Evolutionary conservation across 1,139 yeast genomes (phyloP).

Genomic region (Blastobotrys buckinghamii): DNA sequence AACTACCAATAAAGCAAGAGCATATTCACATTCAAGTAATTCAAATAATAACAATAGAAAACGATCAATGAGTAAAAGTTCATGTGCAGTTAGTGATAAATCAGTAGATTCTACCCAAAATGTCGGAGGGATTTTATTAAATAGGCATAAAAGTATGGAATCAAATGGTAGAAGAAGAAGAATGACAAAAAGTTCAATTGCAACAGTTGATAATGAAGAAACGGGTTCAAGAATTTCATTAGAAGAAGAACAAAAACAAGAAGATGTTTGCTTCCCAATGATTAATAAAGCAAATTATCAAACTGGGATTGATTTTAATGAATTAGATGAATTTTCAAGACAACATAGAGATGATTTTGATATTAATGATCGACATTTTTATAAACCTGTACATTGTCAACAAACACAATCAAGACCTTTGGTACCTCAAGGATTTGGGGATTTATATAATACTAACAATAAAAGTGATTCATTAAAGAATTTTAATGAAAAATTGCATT

Average conservation of each 20-base stretch:
- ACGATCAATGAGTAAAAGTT: constrained; percentile 18
- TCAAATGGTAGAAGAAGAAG: constrained; percentile 15
- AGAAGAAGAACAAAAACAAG: constrained; percentile 43
- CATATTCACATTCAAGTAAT: not conserved
- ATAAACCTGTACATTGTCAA: constrained; percentile 12
- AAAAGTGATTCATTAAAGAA: not conserved
- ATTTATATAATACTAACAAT: not conserved
- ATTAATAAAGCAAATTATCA: constrained; percentile 47
- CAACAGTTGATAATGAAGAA: constrained; percentile 17
- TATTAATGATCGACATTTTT: constrained; percentile 8
- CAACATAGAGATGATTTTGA: constrained; percentile 17
- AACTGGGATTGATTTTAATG: constrained; percentile 34
- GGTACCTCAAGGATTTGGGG: constrained; percentile 15
- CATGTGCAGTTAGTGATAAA: constrained; percentile 24
- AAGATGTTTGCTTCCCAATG: constrained; percentile 97
- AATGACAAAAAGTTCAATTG: constrained; percentile 19
- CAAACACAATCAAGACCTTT: constrained; percentile 15
- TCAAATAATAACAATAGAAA: not conserved
- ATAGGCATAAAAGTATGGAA: constrained; percentile 5
- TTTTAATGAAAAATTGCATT: not conserved
- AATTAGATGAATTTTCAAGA: constrained; percentile 34
- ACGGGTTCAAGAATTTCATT: constrained; percentile 28
- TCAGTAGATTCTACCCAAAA: constrained; percentile 16
- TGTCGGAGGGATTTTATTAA: constrained; percentile 18
- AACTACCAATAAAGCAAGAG: not conserved